Conservation (phyloP, 1,284 basidiomycete species). For the Boletus semigastroideus region DNA sequence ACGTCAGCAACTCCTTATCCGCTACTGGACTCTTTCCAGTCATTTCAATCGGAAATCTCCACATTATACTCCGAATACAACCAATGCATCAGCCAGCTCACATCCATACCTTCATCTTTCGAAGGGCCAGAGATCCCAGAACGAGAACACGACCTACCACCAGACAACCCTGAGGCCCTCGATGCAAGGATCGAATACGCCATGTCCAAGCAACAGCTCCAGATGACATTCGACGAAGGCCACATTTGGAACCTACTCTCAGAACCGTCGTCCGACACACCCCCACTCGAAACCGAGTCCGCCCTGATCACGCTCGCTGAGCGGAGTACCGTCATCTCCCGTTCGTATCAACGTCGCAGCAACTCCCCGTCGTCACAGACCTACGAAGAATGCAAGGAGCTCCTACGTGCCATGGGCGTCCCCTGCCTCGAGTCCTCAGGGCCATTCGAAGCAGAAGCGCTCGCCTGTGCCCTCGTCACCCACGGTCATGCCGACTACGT, state of each 20-base stretch:
- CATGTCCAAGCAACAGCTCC: conserved; percentile 65
- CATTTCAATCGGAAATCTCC: conserved; percentile 37
- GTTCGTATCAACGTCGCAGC: conserved; percentile 61
- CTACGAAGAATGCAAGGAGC: conserved; percentile 61
- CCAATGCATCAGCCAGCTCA: conserved; percentile 47
- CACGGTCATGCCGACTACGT: conserved; percentile 80
- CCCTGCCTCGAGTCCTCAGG: conserved; percentile 67
- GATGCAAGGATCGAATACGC: conserved; percentile 45
- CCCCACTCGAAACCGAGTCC: conserved; percentile 22
- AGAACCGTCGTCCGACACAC: conserved; percentile 3
- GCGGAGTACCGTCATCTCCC: conserved; percentile 54
- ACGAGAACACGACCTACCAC: conserved; percentile 6
- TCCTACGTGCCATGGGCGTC: conserved; percentile 75
- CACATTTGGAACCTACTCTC: conserved; percentile 56
- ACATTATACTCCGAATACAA: conserved; percentile 50
- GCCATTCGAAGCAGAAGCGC: conserved; percentile 79
- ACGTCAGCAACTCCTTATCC: conserved; percentile 14
- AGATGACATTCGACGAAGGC: conserved; percentile 62
- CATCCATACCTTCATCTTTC: conserved; percentile 35
- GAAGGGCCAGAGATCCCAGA: conserved; percentile 18
- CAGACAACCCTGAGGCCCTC: conserved; percentile 28
- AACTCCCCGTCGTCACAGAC: conserved; percentile 58
- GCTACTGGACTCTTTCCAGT: conserved; percentile 16
- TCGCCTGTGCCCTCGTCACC: conserved; percentile 73
- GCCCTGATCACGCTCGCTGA: conserved; percentile 42